Conservation (phyloP, 495 filamentous ascomycete genomes). For the Penicilliopsis zonata region DNA sequence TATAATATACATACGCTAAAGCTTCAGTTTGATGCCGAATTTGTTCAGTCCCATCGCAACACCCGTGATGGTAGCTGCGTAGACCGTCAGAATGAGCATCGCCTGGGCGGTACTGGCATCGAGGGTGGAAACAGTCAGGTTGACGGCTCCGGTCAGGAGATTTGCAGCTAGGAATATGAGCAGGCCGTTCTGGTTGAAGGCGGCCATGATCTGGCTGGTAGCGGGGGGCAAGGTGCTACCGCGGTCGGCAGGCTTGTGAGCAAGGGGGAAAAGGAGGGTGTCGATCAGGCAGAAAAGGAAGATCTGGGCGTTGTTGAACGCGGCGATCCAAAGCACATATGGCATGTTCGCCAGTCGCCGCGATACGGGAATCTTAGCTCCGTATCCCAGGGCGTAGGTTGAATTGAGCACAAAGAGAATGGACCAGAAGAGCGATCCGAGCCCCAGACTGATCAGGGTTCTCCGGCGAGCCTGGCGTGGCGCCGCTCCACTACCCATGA, state of each 20-base stretch:
- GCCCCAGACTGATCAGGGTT: constrained; percentile 46
- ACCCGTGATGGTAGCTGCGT: constrained; percentile 52
- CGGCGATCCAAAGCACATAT: constrained; percentile 81
- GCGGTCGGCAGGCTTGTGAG: constrained; percentile 49
- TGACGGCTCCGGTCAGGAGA: constrained; percentile 76
- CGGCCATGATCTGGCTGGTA: constrained; percentile 65
- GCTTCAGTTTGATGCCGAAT: constrained; percentile 63
- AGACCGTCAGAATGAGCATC: constrained; percentile 63
- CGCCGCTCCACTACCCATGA: constrained; percentile 51
- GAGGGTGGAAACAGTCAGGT: constrained; percentile 73
- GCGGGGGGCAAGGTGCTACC: constrained; percentile 56
- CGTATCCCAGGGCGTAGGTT: constrained; percentile 54
- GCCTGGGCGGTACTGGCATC: constrained; percentile 46
- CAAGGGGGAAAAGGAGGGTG: constrained; percentile 58
- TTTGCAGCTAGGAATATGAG: constrained; percentile 83
- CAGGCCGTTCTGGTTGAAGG: constrained; percentile 83
- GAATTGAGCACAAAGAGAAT: constrained; percentile 54
- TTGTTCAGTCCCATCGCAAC: constrained; percentile 61
- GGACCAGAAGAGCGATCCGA: constrained; percentile 54
- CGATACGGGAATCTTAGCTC: constrained; percentile 56
- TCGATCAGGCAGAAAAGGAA: constrained; percentile 68
- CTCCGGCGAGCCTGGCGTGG: constrained; percentile 29
- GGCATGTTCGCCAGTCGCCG: constrained; percentile 86
- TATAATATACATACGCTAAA: no score
- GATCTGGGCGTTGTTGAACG: constrained; percentile 77